Conservation (phyloP, 2,329 filamentous ascomycete genomes). For the Exophiala sideris region DNA sequence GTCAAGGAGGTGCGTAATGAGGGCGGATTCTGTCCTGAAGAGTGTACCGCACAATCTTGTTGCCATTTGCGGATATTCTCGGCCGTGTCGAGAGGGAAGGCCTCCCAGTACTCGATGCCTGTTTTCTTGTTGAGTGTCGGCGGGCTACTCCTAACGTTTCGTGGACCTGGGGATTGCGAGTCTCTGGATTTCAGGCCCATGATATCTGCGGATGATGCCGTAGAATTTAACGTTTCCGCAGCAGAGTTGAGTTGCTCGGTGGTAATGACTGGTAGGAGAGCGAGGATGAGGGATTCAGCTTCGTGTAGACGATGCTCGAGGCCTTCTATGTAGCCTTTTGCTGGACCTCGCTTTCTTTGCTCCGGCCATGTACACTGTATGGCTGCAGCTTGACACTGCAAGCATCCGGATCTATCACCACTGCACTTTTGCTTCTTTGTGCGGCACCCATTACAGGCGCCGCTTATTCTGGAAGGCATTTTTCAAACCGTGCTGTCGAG, state of each 20-base stretch:
- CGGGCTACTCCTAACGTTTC: conserved; percentile 17
- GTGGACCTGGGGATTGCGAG: conserved; percentile 21
- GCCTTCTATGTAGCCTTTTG: conserved; percentile 47
- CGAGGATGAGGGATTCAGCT: conserved; percentile 41
- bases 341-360: conserved; percentile 36
- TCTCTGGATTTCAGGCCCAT: conserved; percentile 14
- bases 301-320: conserved; percentile 43
- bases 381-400: conserved; percentile 23
- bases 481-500: too few relatives aligned
- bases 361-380: conserved; percentile 27
- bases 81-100: conserved; percentile 35
- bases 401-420: conserved; percentile 33
- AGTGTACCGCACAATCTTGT: conserved; percentile 29
- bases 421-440: conserved; percentile 45
- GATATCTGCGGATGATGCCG: background rate
- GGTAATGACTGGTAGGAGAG: conserved; percentile 35
- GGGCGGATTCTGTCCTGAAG: background rate
- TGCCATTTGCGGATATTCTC: conserved; percentile 38
- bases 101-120: conserved; percentile 39
- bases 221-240: conserved; percentile 20
- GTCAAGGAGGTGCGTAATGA: too few relatives aligned
- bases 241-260: conserved; percentile 33
- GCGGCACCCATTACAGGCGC: conserved; percentile 42
- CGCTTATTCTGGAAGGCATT: conserved; percentile 37
- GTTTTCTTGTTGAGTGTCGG: conserved; percentile 30